A percentile compares a stretch with the other conserved stretches of the same genome.
Evolutionary conservation across 2,329 filamentous ascomycete species (phyloP).

Genomic region (Ophiocordyceps australis): DNA sequence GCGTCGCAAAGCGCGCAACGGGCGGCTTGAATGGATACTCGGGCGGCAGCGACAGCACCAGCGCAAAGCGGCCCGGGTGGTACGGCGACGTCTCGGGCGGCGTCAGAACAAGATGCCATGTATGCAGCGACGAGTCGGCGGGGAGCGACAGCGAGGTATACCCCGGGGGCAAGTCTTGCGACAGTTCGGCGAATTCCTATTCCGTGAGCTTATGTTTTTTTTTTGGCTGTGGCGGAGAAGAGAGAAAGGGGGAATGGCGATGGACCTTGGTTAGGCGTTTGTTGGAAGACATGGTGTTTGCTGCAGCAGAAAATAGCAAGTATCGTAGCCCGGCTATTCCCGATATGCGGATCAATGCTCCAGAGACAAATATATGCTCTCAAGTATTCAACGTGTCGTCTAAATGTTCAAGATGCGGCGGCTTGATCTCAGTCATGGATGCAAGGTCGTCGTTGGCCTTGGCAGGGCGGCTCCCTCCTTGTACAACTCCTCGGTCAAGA

Average conservation of each 20-base stretch:
- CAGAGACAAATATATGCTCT: no score
- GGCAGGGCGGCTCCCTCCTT: no score
- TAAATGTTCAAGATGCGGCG: no score
- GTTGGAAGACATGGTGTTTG: no score
- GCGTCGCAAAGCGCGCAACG: slow-evolving; percentile 61
- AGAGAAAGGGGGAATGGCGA: slow-evolving; percentile 1
- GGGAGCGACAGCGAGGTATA: slow-evolving; percentile 29
- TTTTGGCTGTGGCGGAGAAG: slow-evolving; percentile 2
- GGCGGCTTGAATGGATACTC: slow-evolving; percentile 89
- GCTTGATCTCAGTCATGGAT: no score
- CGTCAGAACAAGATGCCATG: slow-evolving; percentile 29
- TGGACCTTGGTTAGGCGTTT: slow-evolving; percentile 22
- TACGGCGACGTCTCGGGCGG: slow-evolving; percentile 28
- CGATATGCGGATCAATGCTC: no score
- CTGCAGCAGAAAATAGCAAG: no score
- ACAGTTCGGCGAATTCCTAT: slow-evolving; percentile 39
- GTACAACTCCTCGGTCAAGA: no score
- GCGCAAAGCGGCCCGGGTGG: slow-evolving; percentile 52
- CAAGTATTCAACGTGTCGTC: no score
- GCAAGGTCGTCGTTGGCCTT: no score
- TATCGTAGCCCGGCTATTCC: no score
- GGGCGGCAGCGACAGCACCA: slow-evolving; percentile 53
- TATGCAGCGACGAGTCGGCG: slow-evolving; percentile 27
- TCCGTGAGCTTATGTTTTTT: no score
- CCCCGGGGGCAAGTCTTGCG: slow-evolving; percentile 21